phyloP scores from a whole-genome alignment of 345 rosid species.

The Punica granatum region DNA sequence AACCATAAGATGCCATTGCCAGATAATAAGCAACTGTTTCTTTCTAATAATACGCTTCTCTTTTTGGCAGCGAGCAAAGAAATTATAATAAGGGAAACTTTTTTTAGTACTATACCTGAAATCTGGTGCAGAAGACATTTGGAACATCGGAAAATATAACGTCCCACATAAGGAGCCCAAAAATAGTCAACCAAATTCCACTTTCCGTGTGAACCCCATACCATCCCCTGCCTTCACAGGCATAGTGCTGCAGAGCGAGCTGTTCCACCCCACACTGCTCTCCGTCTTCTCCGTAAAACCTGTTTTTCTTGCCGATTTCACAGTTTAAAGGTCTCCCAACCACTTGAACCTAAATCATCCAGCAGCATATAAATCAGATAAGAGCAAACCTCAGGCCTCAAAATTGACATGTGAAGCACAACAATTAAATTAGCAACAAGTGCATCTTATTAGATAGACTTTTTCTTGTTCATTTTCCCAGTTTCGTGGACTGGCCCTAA shows the following conservation, averaged over 20 bases:
- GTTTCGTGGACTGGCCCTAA: not conserved
- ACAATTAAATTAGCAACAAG: not conserved
- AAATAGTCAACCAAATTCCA: slow-evolving; percentile 89
- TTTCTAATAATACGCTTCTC: too few relatives aligned
- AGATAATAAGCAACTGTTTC: too few relatives aligned
- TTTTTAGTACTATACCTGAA: slow-evolving; percentile 47
- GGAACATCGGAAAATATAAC: slow-evolving; percentile 60
- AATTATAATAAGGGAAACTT: not conserved
- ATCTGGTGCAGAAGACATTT: slow-evolving; percentile 67
- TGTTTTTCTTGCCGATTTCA: slow-evolving; percentile 67
- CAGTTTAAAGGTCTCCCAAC: slow-evolving; percentile 82
- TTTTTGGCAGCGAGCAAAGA: not conserved
- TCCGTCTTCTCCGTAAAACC: slow-evolving; percentile 86
- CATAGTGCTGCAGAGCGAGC: slow-evolving; percentile 87
- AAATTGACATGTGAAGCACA: not conserved
- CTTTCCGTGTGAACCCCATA: slow-evolving; percentile 79
- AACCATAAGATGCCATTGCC: not conserved
- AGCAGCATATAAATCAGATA: not conserved
- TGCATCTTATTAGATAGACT: not conserved
- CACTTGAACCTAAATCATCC: slow-evolving; percentile 48
- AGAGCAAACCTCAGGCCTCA: slow-evolving; percentile 3
- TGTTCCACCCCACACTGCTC: slow-evolving; percentile 92
- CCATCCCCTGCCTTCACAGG: slow-evolving; percentile 84
- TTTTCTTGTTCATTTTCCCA: not conserved
- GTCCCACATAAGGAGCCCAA: slow-evolving; percentile 93